These are phyloP conservation scores for Tulasnella sp. DNA, from an alignment of 768 basidiomycete genomes.

Conservation along the genomic window DNA sequence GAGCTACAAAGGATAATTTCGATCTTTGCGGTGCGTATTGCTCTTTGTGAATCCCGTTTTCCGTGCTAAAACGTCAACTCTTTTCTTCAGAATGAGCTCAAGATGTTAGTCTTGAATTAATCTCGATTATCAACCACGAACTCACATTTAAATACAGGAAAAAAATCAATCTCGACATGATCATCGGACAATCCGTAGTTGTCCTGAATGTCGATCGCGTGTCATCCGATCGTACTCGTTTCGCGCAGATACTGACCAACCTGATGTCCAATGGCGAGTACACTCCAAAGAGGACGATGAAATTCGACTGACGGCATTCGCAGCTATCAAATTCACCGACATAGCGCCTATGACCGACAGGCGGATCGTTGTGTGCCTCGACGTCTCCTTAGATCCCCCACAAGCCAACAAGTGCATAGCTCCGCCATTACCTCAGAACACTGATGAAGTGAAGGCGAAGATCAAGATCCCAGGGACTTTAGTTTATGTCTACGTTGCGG, in stretches of 20 bases:
- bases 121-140: background rate
- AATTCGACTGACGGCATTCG: constrained; percentile 31
- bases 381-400: constrained; percentile 31
- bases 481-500: constrained; percentile 34
- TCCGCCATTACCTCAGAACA: constrained; percentile 22
- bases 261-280: constrained; percentile 29
- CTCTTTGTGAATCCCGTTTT: background rate
- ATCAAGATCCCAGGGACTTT: background rate
- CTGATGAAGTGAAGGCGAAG: constrained; percentile 10
- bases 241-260: constrained; percentile 29
- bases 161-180: constrained; percentile 31
- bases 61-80: background rate
- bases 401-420: constrained; percentile 27
- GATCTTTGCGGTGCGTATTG: constrained; percentile 27
- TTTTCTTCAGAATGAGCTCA: constrained; percentile 30
- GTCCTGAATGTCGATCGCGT: constrained; percentile 28
- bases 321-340: constrained; percentile 32
- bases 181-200: constrained; percentile 30
- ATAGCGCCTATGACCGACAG: constrained; percentile 26
- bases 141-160: constrained; percentile 26
- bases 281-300: background rate
- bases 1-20: constrained; percentile 27
- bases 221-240: constrained; percentile 34
- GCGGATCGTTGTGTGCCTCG: constrained; percentile 30
- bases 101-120: constrained; percentile 25